Evolutionary conservation across 495 filamentous ascomycete species (phyloP).

Genomic region (Aspergillus ellipticus): DNA sequence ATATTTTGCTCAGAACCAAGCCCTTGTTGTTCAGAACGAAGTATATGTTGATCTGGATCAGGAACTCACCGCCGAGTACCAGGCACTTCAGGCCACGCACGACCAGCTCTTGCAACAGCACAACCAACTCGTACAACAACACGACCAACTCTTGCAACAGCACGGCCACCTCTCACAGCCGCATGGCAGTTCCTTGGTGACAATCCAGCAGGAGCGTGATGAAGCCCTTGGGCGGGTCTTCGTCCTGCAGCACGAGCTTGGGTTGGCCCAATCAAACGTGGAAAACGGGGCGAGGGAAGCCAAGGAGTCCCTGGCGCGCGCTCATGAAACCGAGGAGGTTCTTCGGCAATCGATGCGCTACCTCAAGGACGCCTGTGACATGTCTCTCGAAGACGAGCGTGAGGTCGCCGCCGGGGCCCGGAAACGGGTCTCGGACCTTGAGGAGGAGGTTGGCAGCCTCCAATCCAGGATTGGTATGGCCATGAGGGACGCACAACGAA

Average conservation of each 20-base stretch:
- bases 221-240: conserved; percentile 1
- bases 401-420: not conserved
- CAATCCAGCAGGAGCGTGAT: conserved; percentile 5
- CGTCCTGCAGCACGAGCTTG: conserved; percentile 1
- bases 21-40: not conserved
- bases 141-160: not conserved
- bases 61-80: conserved; percentile 1
- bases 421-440: not conserved
- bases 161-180: too few species aligned
- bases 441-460: not conserved
- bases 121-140: not conserved
- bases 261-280: not conserved
- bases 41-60: not conserved
- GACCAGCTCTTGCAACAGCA: not conserved
- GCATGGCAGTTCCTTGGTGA: not conserved
- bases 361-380: conserved; percentile 7
- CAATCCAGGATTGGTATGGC: conserved; percentile 6
- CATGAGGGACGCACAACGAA: conserved; percentile 12
- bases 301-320: not conserved
- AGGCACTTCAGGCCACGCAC: not conserved
- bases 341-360: conserved; percentile 7
- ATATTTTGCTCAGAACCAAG: not conserved
- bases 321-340: not conserved
- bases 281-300: not conserved
- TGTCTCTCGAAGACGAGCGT: conserved; percentile 5